Evolutionary conservation across 345 rosid species (phyloP).

Genomic region (Brassica incana): DNA sequence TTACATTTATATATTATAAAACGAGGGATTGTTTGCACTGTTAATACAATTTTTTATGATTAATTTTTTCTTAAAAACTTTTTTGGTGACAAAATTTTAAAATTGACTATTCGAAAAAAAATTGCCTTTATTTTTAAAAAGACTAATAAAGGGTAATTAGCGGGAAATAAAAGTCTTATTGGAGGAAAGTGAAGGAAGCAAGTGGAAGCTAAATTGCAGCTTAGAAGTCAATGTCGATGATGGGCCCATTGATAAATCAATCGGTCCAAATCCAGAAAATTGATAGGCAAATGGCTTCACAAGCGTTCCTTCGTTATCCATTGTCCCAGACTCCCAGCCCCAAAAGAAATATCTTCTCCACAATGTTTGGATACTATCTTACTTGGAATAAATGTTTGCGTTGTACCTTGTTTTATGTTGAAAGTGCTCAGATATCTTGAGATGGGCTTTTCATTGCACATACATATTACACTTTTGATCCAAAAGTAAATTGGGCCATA

Average conservation of each 20-base stretch:
- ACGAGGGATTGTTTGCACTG: no score
- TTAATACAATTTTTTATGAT: no score
- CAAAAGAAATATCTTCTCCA: constrained; percentile 21
- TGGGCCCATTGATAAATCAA: constrained; percentile 21
- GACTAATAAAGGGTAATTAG: neutral
- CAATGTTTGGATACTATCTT: constrained; percentile 17
- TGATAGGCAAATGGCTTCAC: constrained; percentile 36
- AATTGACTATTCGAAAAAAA: no score
- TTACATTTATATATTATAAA: no score
- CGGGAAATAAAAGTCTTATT: neutral
- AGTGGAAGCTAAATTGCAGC: constrained; percentile 29
- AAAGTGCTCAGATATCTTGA: neutral
- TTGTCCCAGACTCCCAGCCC: constrained; percentile 17
- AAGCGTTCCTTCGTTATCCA: constrained; percentile 40
- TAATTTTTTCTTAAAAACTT: no score
- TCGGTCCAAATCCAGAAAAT: constrained; percentile 30
- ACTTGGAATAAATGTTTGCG: constrained; percentile 1
- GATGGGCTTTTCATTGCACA: neutral
- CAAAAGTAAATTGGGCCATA: neutral
- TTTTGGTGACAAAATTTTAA: no score
- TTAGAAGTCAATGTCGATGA: constrained; percentile 30
- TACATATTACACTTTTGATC: neutral
- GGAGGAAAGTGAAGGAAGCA: constrained; percentile 30
- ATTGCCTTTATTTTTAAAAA: neutral
- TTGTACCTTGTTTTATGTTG: neutral